Conservation (phyloP, 2,329 filamentous ascomycete species). For the Phoma sp. region DNA sequence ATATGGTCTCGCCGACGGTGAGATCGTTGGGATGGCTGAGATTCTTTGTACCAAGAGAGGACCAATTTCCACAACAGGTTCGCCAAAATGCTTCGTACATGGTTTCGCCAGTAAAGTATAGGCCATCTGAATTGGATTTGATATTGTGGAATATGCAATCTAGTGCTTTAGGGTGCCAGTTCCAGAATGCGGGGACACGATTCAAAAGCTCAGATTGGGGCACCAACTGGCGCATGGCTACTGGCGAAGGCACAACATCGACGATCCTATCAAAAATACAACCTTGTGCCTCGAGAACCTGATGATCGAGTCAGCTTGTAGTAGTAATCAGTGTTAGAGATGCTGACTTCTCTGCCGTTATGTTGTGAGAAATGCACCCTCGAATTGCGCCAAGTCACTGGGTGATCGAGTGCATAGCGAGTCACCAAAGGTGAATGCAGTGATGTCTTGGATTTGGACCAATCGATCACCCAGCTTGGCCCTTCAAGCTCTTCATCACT, state of each 20-base stretch:
- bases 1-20: too few relatives aligned
- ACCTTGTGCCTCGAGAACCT: not conserved
- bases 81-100: constrained; percentile 12
- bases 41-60: too few relatives aligned
- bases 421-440: not conserved
- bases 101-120: not conserved
- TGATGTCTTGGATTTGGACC: not conserved
- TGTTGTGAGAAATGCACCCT: not conserved
- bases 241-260: constrained; percentile 1
- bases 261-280: not conserved
- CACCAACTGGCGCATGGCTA: not conserved
- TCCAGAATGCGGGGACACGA: not conserved
- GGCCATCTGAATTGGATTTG: not conserved
- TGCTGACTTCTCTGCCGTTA: not conserved
- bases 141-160: not conserved
- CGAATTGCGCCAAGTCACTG: not conserved
- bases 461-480: not conserved
- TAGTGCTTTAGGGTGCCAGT: not conserved
- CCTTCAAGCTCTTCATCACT: not conserved
- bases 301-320: too few relatives aligned
- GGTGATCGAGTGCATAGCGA: not conserved
- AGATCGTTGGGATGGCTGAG: too few relatives aligned
- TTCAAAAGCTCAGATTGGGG: not conserved
- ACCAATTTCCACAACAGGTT: constrained; percentile 7
- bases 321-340: too few relatives aligned